Percentiles rank a stretch among this genome's conserved stretches.
phyloP scores from a whole-genome alignment of 116 monocot genomes.

The Papilionanthe hybrid region DNA sequence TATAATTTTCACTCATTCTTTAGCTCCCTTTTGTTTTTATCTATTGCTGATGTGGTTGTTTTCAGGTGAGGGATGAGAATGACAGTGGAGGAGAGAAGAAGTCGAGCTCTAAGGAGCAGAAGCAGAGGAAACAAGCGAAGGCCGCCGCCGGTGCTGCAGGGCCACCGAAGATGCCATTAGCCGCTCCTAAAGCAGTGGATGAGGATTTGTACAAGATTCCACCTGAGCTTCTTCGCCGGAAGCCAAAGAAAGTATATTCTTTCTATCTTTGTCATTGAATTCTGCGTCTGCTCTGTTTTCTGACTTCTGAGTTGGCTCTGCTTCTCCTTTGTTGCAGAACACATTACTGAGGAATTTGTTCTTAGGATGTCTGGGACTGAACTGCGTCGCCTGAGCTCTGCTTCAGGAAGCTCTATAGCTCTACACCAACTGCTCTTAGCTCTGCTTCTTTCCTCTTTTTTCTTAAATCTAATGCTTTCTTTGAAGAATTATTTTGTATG shows the following conservation, averaged over 20 bases:
- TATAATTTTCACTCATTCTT: neutral
- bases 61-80: slow-evolving; percentile 12
- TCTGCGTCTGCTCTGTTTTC: neutral
- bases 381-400: slow-evolving; percentile 5
- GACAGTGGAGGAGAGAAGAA: slow-evolving; percentile 15
- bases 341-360: slow-evolving; percentile 11
- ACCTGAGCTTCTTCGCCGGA: slow-evolving; percentile 24
- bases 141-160: neutral
- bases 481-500: neutral
- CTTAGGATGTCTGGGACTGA: slow-evolving; percentile 15
- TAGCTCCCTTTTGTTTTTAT: neutral
- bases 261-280: neutral
- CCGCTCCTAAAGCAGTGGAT: slow-evolving; percentile 30
- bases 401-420: neutral
- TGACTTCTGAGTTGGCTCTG: neutral
- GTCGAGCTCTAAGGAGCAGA: slow-evolving; percentile 1
- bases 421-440: neutral
- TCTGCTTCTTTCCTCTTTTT: neutral
- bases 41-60: neutral
- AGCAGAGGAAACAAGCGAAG: slow-evolving; percentile 20
- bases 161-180: neutral
- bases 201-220: slow-evolving; percentile 50
- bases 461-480: neutral
- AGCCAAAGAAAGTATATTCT: slow-evolving; percentile 28
- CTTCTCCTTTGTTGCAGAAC: slow-evolving; percentile 7